These are phyloP conservation scores for Xylariaceae sp. DNA, from an alignment of 2,329 filamentous ascomycete genomes.

Conservation along the genomic window DNA sequence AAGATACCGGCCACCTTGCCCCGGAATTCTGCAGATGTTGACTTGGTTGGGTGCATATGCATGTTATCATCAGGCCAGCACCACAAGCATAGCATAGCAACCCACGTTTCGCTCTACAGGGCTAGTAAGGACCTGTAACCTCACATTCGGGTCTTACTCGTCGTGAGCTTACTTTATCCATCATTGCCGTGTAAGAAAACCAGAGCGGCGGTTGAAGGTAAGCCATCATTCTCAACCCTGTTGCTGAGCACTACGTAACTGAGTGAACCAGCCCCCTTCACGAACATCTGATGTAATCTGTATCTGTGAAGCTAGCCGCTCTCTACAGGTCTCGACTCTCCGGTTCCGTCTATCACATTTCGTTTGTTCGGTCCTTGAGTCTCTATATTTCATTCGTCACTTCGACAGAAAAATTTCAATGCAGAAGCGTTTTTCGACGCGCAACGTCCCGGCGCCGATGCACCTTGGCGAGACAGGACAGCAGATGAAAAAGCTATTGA, in stretches of 20 bases:
- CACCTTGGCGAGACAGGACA: conserved; percentile 16
- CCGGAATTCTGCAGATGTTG: conserved; percentile 5
- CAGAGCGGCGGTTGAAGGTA: no score
- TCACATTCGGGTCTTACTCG: no score
- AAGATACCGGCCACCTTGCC: neutral
- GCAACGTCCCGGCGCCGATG: conserved; percentile 17
- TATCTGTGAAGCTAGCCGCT: no score
- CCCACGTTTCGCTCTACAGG: conserved; percentile 1
- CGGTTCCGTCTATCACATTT: neutral
- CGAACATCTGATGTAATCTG: no score
- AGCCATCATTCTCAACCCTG: no score
- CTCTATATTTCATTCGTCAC: neutral
- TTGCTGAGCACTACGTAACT: no score
- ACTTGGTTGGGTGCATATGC: conserved; percentile 12
- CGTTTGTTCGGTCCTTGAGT: no score
- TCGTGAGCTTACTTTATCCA: neutral
- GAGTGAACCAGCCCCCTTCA: no score
- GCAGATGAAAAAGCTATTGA: conserved; percentile 3
- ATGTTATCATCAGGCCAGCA: conserved; percentile 8
- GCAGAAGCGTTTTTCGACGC: conserved; percentile 14
- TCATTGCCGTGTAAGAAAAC: no score
- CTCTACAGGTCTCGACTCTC: no score
- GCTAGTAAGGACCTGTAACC: neutral
- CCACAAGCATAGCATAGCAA: neutral
- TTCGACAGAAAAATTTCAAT: neutral